Conservation (phyloP, 208 protist genomes). For the Kentomonas sorsogonicus region DNA sequence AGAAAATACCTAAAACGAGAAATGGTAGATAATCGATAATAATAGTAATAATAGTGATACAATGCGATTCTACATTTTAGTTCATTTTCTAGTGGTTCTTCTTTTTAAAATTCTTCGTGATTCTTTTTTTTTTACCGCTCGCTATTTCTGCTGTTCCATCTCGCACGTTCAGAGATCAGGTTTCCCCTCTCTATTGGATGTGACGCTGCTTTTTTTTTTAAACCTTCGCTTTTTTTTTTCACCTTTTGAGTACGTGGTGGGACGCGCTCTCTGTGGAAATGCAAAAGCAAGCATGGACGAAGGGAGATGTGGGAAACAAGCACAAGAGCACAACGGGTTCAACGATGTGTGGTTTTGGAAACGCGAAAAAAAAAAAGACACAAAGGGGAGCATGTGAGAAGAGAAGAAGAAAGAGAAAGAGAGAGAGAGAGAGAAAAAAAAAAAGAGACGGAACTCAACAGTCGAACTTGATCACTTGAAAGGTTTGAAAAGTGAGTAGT, state of each 20-base stretch:
- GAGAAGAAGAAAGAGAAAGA: conserved; percentile 5
- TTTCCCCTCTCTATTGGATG: no score
- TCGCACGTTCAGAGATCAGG: no score
- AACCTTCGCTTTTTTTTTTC: conserved; percentile 16
- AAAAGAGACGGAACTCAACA: neutral
- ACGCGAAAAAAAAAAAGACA: conserved; percentile 16
- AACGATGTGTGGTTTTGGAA: no score
- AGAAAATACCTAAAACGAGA: conserved; percentile 10
- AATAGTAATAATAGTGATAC: conserved; percentile 7
- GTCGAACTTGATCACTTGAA: conserved; percentile 6
- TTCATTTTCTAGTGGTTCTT: neutral
- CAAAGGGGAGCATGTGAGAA: neutral
- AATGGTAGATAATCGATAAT: conserved; percentile 13
- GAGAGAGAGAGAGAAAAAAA: neutral
- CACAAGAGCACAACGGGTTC: no score
- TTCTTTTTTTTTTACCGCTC: neutral
- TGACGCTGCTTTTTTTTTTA: no score
- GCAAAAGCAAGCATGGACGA: no score
- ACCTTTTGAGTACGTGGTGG: conserved; percentile 4
- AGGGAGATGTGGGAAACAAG: no score
- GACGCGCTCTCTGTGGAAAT: no score
- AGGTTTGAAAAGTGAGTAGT: conserved; percentile 2
- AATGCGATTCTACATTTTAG: conserved; percentile 9
- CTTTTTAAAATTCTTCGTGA: conserved; percentile 8
- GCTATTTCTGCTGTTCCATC: no score